Percentiles rank a stretch among this genome's conserved stretches.
phyloP scores from a whole-genome alignment of 2,329 filamentous ascomycete genomes.

The Trichophyton simii region DNA sequence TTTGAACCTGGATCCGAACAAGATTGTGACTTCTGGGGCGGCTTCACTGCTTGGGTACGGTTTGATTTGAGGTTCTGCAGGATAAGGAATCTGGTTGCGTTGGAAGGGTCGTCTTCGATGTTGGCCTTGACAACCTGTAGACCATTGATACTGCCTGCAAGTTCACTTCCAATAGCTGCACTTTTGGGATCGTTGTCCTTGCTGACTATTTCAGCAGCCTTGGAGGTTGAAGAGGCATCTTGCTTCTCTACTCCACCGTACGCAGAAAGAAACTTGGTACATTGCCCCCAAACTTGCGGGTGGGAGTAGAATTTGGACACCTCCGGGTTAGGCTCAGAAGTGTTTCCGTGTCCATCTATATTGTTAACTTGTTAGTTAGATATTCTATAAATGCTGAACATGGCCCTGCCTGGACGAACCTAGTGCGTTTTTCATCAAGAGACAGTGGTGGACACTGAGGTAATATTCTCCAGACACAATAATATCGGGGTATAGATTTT shows the following conservation, averaged over 20 bases:
- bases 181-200: conserved; percentile 45
- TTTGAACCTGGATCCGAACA: neutral
- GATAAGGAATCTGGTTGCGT: conserved; percentile 38
- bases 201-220: conserved; percentile 63
- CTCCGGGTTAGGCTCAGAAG: conserved; percentile 38
- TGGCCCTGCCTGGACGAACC: neutral
- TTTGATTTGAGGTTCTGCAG: conserved; percentile 26
- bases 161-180: conserved; percentile 65
- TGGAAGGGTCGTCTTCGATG: conserved; percentile 36
- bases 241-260: conserved; percentile 65
- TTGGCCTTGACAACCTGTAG: conserved; percentile 51
- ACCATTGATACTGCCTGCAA: conserved; percentile 56
- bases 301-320: conserved; percentile 72
- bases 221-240: conserved; percentile 75
- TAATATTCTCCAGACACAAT: conserved; percentile 74
- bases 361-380: neutral
- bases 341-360: neutral
- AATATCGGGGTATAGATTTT: conserved; percentile 52
- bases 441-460: conserved; percentile 75
- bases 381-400: neutral
- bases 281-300: conserved; percentile 92
- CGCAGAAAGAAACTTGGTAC: conserved; percentile 57
- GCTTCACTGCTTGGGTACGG: conserved; percentile 11
- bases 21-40: neutral
- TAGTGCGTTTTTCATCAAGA: conserved; percentile 45